phyloP scores from a whole-genome alignment of 306 rosid genomes.

The Lathyrus oleraceus region DNA sequence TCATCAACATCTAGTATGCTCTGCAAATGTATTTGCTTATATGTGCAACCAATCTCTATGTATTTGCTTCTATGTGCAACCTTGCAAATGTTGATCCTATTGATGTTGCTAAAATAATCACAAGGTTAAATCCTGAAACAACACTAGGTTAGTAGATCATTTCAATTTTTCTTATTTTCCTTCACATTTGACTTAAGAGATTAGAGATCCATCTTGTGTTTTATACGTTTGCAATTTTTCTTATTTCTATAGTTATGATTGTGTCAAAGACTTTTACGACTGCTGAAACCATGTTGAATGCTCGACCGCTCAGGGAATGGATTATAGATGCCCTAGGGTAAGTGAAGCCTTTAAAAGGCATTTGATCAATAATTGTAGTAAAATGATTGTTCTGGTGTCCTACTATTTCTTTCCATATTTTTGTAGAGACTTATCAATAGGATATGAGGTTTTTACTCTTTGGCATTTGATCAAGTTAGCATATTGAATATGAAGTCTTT shows the following conservation, averaged over 20 bases:
- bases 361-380: slow-evolving; percentile 17
- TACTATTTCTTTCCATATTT: slow-evolving; percentile 20
- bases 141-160: slow-evolving; percentile 63
- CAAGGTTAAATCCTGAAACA: slow-evolving; percentile 86
- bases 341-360: slow-evolving; percentile 35
- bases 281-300: slow-evolving; percentile 97
- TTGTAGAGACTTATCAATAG: background rate
- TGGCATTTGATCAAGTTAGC: background rate
- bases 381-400: slow-evolving; percentile 16
- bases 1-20: too few relatives aligned
- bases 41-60: slow-evolving; percentile 22
- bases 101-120: slow-evolving; percentile 76
- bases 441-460: background rate
- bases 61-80: slow-evolving; percentile 50
- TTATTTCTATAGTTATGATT: slow-evolving; percentile 68
- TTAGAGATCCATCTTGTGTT: slow-evolving; percentile 5
- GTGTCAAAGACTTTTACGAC: slow-evolving; percentile 97
- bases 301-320: slow-evolving; percentile 92
- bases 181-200: slow-evolving; percentile 20
- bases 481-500: too few relatives aligned
- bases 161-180: background rate
- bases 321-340: slow-evolving; percentile 83
- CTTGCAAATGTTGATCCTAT: slow-evolving; percentile 96
- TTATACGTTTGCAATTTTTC: slow-evolving; percentile 8
- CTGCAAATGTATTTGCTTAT: too few relatives aligned